Conservation (phyloP, 2,329 filamentous ascomycete species). For the Alternaria consortialis region DNA sequence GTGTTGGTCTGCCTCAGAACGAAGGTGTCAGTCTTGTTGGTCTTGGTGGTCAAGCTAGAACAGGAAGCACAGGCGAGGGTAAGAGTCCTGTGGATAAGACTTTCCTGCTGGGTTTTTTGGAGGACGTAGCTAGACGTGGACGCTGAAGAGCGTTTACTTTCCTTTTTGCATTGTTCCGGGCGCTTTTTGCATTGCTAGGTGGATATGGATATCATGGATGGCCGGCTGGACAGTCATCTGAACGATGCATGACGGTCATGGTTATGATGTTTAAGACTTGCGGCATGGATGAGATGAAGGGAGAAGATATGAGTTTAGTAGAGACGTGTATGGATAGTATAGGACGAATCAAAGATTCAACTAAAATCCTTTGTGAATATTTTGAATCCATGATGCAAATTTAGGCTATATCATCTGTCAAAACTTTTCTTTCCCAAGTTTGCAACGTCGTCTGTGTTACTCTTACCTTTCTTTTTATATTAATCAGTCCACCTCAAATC, state of each 20-base stretch:
- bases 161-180: background rate
- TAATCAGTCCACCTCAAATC: too few species aligned
- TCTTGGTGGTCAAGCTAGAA: constrained; percentile 5
- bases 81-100: constrained; percentile 71
- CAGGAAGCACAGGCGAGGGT: constrained; percentile 24
- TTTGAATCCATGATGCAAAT: background rate
- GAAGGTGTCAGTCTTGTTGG: constrained; percentile 9
- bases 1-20: background rate
- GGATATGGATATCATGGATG: background rate
- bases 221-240: background rate
- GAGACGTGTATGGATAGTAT: background rate
- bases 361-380: background rate
- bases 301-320: background rate
- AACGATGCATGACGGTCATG: background rate
- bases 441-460: too few species aligned
- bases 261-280: background rate
- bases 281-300: background rate
- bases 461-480: too few species aligned
- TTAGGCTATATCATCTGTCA: too few species aligned
- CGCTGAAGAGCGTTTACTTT: constrained; percentile 20
- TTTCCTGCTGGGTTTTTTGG: constrained; percentile 79
- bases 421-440: too few species aligned
- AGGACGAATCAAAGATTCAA: background rate
- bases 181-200: background rate
- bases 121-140: constrained; percentile 57